These are phyloP conservation scores for Dioscorea cayenensis DNA, from an alignment of 116 monocot species.

Conservation along the genomic window DNA sequence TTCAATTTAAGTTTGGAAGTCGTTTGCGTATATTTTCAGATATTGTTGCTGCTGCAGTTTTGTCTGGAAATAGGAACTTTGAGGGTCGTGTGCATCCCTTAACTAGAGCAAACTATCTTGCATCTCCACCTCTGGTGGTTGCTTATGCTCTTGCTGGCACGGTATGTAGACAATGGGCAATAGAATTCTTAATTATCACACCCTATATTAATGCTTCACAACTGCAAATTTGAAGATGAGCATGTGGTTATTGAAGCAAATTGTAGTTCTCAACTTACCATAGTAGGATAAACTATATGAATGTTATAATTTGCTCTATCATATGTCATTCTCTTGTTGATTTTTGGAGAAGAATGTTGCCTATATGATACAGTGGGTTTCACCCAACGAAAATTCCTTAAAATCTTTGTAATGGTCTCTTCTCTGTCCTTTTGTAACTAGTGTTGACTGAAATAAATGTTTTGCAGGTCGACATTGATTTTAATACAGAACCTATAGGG, in stretches of 20 bases:
- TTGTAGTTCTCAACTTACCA: too few species aligned
- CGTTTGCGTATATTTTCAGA: constrained; percentile 23
- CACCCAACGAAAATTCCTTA: too few species aligned
- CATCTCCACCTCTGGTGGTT: constrained; percentile 70
- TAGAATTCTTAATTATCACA: too few species aligned
- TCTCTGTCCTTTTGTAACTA: background rate
- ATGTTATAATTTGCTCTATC: too few species aligned
- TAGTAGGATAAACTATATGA: too few species aligned
- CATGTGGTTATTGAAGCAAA: too few species aligned
- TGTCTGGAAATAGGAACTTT: constrained; percentile 73
- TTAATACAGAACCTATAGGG: constrained; percentile 66
- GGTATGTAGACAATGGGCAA: constrained; percentile 15
- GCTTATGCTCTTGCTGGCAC: constrained; percentile 78
- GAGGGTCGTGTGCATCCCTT: constrained; percentile 73
- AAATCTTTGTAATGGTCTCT: too few species aligned
- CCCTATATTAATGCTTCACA: background rate
- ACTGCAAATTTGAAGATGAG: background rate
- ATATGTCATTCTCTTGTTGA: too few species aligned
- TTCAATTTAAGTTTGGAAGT: background rate
- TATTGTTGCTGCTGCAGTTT: constrained; percentile 62
- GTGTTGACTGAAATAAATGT: background rate
- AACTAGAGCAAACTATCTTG: constrained; percentile 71
- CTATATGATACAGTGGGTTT: too few species aligned
- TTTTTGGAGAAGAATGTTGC: too few species aligned
- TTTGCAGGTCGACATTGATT: constrained; percentile 74